These are phyloP conservation scores for Botrytis byssoidea DNA, from an alignment of 2,329 filamentous ascomycete genomes.

Conservation along the genomic window DNA sequence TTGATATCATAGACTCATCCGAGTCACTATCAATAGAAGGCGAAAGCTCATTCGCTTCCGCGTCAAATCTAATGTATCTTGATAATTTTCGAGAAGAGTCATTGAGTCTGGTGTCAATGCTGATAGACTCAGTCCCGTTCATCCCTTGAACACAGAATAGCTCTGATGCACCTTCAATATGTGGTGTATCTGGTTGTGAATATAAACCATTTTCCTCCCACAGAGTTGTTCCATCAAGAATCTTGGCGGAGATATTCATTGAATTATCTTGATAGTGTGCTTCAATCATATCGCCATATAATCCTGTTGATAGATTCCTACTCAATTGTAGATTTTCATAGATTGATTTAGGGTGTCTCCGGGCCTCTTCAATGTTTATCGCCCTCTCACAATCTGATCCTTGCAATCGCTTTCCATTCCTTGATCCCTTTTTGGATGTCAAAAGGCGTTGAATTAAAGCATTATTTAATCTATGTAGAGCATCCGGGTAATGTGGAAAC, in stretches of 20 bases:
- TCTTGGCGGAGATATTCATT: neutral
- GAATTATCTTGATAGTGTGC: neutral
- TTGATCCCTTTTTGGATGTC: neutral
- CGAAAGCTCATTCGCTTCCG: neutral
- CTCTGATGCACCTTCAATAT: neutral
- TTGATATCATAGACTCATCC: neutral
- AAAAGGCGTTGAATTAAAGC: neutral
- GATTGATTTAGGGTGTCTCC: neutral
- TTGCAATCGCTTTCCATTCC: neutral
- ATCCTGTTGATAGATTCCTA: neutral
- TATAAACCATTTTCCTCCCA: neutral
- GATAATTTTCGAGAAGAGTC: neutral
- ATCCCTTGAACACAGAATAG: neutral
- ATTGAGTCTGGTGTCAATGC: neutral
- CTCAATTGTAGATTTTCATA: neutral
- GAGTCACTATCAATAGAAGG: neutral
- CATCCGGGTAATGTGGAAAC: neutral
- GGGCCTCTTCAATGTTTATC: neutral
- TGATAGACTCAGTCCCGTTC: neutral
- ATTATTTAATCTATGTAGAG: neutral
- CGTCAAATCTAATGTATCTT: neutral
- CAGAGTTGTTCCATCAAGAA: neutral
- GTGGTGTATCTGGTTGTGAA: neutral
- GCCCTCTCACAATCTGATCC: neutral
- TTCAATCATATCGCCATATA: neutral